Evolutionary conservation across 78 protist species (phyloP), one percentile per base, ranked within the genome.

Genomic region (Dictyostelium brefeldianum): DNA sequence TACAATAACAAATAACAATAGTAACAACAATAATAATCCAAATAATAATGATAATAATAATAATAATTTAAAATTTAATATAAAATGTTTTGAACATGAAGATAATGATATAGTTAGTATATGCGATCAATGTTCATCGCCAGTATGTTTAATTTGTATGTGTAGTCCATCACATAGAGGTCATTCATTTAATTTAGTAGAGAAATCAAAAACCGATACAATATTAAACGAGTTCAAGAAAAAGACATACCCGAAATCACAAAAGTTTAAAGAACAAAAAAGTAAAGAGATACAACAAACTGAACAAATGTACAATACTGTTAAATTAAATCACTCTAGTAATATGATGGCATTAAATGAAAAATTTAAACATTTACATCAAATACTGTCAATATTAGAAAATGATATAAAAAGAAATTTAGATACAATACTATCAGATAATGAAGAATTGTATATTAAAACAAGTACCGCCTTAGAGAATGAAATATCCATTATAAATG

Each of bases 391-490:
- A 64, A 64, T 64, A 11, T 4, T 64, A 14, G 73, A 64, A 29
- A 12, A 25, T 27, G 43, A 64, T 27, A 22, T 64, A 6, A 64
- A 64, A 29, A 64, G 43, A 27, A 64, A 31, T 14, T 29, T 64
- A 12, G 73, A 64, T 22, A 64, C 73, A 11, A 10, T 22, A 64
- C 27, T 64, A 12, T 10, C 47, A 8, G 73, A 64, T 27, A 64
- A 64, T 64, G 73, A 64, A 64, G 73, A 64, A 14, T 29, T 29
- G 12, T 64, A 64, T 64, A 11, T 64, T 25, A 64, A 64, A 64
- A 64, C 43, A 3, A 64, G 27, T 25, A 22, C 73, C 0, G 17
- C 15, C 25, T 27, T 64, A 64, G 73, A 64, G 9, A 10, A 22
- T 14, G 20, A 64, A 27, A 41, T 27, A 22, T n/a, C 22, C 25